Conservation (phyloP, 768 basidiomycete genomes). For the Scleroderma citrinum region DNA sequence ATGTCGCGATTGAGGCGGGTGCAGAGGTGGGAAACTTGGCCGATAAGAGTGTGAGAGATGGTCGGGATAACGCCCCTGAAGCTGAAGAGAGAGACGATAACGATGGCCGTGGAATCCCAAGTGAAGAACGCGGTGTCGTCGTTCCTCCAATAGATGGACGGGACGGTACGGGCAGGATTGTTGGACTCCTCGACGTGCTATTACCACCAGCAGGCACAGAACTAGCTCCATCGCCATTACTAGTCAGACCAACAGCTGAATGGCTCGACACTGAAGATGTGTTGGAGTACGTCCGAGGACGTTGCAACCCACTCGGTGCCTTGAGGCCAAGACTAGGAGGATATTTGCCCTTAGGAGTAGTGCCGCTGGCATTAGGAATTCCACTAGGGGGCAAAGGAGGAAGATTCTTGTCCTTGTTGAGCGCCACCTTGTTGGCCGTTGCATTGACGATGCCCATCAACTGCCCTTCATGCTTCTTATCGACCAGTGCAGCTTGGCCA, state of each 20-base stretch:
- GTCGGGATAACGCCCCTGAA: neutral
- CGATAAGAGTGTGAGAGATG: neutral
- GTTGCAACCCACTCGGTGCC: conserved; percentile 9
- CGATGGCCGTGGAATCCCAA: conserved; percentile 19
- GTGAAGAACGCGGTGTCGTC: conserved; percentile 17
- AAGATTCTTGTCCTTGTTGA: conserved; percentile 27
- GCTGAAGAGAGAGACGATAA: neutral
- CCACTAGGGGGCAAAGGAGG: conserved; percentile 24
- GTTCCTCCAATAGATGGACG: conserved; percentile 3
- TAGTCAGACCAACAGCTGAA: conserved; percentile 7
- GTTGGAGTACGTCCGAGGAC: conserved; percentile 33
- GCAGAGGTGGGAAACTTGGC: neutral
- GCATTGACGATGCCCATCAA: conserved; percentile 4
- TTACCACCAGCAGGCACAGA: conserved; percentile 1
- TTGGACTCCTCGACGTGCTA: conserved; percentile 6
- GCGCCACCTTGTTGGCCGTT: conserved; percentile 5
- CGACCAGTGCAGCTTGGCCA: conserved; percentile 1
- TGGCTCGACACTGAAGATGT: conserved; percentile 18
- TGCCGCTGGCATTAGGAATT: neutral
- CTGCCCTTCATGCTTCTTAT: neutral
- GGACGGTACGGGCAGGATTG: neutral
- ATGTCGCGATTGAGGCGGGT: conserved; percentile 4
- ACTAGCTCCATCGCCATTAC: neutral
- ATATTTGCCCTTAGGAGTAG: conserved; percentile 11
- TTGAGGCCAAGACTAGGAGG: conserved; percentile 14